Evolutionary conservation across 1,284 basidiomycete genomes (phyloP).

Genomic region (Mycena citricolor): DNA sequence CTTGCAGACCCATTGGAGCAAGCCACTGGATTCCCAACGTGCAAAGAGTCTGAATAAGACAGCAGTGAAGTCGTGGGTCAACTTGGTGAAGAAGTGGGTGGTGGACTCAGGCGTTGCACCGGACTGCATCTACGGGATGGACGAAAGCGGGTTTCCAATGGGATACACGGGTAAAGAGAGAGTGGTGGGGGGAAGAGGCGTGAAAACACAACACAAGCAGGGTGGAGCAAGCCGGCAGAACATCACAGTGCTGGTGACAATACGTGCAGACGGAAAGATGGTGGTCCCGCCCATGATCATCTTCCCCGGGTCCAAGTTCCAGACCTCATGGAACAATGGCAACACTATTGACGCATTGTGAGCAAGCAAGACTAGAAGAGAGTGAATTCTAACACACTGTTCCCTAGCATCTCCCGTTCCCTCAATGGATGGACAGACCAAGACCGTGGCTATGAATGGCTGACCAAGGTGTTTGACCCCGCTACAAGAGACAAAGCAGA

Average conservation of each 20-base stretch:
- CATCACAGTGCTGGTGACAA: conserved; percentile 7
- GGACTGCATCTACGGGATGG: conserved; percentile 25
- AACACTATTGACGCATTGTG: conserved; percentile 10
- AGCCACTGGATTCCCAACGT: conserved; percentile 10
- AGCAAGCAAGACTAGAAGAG: not conserved
- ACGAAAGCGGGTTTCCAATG: conserved; percentile 23
- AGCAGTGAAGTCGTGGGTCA: conserved; percentile 24
- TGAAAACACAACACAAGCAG: conserved; percentile 12
- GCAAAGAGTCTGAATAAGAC: conserved; percentile 19
- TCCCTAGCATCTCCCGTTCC: conserved; percentile 24
- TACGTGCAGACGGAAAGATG: conserved; percentile 12
- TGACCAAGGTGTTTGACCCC: conserved; percentile 28
- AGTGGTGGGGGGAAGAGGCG: conserved; percentile 12
- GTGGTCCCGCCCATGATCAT: conserved; percentile 9
- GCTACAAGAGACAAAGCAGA: conserved; percentile 27
- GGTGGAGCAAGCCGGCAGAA: conserved; percentile 21
- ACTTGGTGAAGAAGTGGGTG: conserved; percentile 19
- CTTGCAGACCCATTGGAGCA: conserved; percentile 10
- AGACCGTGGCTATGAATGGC: conserved; percentile 25
- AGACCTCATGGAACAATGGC: not conserved
- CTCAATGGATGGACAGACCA: conserved; percentile 30
- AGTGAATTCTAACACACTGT: not conserved
- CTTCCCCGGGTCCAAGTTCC: conserved; percentile 6
- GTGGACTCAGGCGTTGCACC: conserved; percentile 19
- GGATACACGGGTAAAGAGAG: conserved; percentile 17